These are phyloP conservation scores for Salix viminalis DNA, from an alignment of 345 rosid genomes.

Conservation along the genomic window DNA sequence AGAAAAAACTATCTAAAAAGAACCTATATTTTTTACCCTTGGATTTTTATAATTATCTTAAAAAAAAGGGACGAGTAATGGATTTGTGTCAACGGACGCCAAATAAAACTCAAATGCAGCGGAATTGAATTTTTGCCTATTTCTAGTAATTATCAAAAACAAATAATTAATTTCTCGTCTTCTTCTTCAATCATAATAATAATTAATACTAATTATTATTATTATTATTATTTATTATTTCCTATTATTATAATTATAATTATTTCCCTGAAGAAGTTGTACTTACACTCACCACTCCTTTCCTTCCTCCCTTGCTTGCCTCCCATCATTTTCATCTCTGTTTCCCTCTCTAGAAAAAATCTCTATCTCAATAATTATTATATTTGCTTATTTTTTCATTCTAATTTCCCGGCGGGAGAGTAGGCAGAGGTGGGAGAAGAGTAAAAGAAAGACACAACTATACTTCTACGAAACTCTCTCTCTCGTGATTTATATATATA, in stretches of 20 bases:
- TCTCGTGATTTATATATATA: background rate
- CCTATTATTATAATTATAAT: background rate
- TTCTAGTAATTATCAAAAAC: background rate
- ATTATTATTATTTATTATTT: no score
- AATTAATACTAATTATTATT: no score
- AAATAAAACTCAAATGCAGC: slow-evolving; percentile 34
- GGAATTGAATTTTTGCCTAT: slow-evolving; percentile 6
- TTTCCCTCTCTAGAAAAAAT: background rate
- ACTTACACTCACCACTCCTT: background rate
- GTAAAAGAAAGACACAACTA: slow-evolving; percentile 70
- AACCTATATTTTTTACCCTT: background rate
- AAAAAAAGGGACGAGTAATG: background rate
- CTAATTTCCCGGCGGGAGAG: slow-evolving; percentile 70
- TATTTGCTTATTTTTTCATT: slow-evolving; percentile 3
- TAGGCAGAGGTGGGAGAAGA: slow-evolving; percentile 62
- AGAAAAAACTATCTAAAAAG: background rate
- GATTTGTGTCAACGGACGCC: slow-evolving; percentile 51
- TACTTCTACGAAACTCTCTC: slow-evolving; percentile 70
- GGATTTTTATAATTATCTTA: background rate
- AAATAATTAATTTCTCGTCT: background rate
- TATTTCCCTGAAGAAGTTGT: background rate
- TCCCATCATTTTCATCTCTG: slow-evolving; percentile 22
- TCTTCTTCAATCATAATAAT: background rate
- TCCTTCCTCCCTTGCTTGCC: slow-evolving; percentile 5
- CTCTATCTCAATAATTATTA: background rate